Conservation (phyloP, 805 yeast species). For the Nakazawaea ernobii region DNA sequence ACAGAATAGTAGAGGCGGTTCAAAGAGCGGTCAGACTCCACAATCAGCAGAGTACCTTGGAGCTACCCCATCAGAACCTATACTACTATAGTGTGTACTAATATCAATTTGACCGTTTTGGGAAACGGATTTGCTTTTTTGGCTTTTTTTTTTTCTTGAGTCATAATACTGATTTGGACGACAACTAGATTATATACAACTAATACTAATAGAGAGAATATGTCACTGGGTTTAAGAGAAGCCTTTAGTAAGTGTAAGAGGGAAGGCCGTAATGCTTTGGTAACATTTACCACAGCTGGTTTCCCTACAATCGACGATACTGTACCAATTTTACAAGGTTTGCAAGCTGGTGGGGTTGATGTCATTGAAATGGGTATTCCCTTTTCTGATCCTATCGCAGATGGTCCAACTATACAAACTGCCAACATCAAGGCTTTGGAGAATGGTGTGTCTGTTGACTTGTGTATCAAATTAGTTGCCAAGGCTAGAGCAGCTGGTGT, state of each 20-base stretch:
- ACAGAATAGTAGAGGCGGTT: conserved; percentile 3
- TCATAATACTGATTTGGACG: neutral
- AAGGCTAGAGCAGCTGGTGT: conserved; percentile 81
- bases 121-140: neutral
- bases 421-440: conserved; percentile 79
- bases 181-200: neutral
- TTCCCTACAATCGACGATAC: conserved; percentile 87
- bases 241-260: conserved; percentile 55
- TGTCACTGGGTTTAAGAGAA: conserved; percentile 52
- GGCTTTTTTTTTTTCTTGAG: neutral
- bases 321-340: conserved; percentile 74
- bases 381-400: conserved; percentile 97
- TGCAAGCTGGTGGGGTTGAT: conserved; percentile 95
- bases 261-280: conserved; percentile 78
- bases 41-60: conserved; percentile 6
- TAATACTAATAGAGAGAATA: conserved; percentile 15
- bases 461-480: conserved; percentile 64
- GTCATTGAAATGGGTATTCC: conserved; percentile 94
- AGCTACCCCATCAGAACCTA: conserved; percentile 8
- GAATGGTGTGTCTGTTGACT: conserved; percentile 71
- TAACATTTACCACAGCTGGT: conserved; percentile 93
- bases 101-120: neutral
- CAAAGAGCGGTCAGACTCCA: conserved; percentile 1
- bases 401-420: conserved; percentile 93
- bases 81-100: conserved; percentile 1